These are phyloP conservation scores for Aphanomyces stellatus DNA, from an alignment of 352 stramenopile genomes.

Conservation along the genomic window DNA sequence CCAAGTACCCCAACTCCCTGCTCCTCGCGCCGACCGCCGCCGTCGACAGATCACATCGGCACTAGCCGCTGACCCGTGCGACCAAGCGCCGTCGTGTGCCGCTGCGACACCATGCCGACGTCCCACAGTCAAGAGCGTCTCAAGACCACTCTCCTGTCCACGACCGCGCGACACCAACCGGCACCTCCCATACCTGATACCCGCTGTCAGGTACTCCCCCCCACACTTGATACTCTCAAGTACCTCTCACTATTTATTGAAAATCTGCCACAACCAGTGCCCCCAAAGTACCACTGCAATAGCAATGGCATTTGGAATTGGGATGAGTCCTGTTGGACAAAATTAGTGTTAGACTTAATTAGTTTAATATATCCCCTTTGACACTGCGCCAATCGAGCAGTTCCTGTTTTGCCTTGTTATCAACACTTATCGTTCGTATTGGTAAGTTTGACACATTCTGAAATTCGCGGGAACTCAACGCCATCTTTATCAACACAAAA, in stretches of 20 bases:
- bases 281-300: neutral
- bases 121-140: neutral
- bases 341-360: no score
- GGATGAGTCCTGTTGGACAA: neutral
- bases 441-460: no score
- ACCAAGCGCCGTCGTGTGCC: neutral
- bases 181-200: no score
- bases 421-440: neutral
- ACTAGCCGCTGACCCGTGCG: neutral
- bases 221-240: neutral
- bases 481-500: no score
- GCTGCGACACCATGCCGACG: neutral
- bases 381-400: constrained; percentile 15
- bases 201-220: neutral
- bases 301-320: neutral
- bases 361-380: no score
- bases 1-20: neutral
- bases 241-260: neutral
- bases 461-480: no score
- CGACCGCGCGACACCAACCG: no score
- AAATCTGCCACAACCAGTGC: neutral
- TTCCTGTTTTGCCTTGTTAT: neutral
- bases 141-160: no score
- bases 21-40: neutral
- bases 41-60: neutral